Conservation (phyloP, 257 asterid genomes). For the Petunia axillaris region DNA sequence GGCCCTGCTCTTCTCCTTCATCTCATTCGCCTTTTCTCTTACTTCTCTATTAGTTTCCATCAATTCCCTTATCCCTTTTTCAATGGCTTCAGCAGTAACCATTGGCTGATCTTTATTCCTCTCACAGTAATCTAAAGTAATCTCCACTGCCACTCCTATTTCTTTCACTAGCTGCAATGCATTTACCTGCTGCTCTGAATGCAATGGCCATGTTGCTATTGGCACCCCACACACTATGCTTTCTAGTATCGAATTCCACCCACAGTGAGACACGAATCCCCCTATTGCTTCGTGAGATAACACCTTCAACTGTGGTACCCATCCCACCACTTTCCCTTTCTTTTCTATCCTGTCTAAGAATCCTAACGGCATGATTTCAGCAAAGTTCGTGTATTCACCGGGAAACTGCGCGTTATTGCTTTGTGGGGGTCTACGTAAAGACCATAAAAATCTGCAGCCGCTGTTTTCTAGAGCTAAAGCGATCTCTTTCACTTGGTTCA, state of each 20-base stretch:
- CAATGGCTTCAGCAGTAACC: constrained; percentile 38
- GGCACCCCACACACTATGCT: constrained; percentile 69
- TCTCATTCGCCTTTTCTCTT: constrained; percentile 39
- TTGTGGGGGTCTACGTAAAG: constrained; percentile 24
- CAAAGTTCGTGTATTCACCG: constrained; percentile 26
- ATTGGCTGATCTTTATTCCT: constrained; percentile 31
- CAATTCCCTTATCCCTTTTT: constrained; percentile 45
- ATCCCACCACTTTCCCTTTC: constrained; percentile 57
- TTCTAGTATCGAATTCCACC: constrained; percentile 72
- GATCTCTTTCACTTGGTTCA: constrained; percentile 25
- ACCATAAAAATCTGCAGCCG: constrained; percentile 27
- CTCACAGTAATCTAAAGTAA: constrained; percentile 43
- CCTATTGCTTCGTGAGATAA: constrained; percentile 51
- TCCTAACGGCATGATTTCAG: constrained; percentile 50
- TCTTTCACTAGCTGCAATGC: constrained; percentile 65
- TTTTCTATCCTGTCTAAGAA: constrained; percentile 46
- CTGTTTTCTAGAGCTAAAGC: constrained; percentile 6
- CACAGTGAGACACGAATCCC: constrained; percentile 71
- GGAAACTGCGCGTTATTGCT: constrained; percentile 1
- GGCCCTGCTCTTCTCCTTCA: constrained; percentile 47
- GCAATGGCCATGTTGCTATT: constrained; percentile 64
- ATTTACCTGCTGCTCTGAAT: constrained; percentile 62
- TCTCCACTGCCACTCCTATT: constrained; percentile 48
- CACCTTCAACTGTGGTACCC: constrained; percentile 57
- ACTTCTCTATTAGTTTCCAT: constrained; percentile 45